Conservation (phyloP, 2,329 filamentous ascomycete genomes). For the Ophiostoma novo-ulmi region DNA sequence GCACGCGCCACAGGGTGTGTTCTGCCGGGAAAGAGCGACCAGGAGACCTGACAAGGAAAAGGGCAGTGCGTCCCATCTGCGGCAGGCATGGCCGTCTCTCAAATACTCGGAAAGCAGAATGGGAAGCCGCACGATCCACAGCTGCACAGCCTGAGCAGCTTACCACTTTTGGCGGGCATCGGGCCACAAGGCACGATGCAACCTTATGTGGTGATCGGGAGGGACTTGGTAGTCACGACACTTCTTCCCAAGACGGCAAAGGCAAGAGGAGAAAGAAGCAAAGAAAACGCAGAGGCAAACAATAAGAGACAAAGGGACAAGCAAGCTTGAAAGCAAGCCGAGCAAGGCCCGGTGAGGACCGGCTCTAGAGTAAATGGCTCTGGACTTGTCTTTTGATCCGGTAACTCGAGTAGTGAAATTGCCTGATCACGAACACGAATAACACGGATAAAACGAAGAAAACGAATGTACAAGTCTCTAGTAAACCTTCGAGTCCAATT, state of each 20-base stretch:
- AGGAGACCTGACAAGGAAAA: background rate
- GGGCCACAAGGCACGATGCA: slow-evolving; percentile 23
- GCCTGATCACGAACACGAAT: slow-evolving; percentile 6
- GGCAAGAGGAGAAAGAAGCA: slow-evolving; percentile 4
- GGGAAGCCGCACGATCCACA: background rate
- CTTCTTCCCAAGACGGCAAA: slow-evolving; percentile 1
- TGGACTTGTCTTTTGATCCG: background rate
- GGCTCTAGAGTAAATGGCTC: background rate
- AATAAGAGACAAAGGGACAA: background rate
- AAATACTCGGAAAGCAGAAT: background rate
- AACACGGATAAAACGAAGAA: background rate
- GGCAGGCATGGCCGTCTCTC: background rate
- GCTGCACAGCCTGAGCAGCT: background rate
- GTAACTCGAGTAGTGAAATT: background rate
- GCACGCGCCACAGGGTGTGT: slow-evolving; percentile 19
- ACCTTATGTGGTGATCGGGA: slow-evolving; percentile 7
- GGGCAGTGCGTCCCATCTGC: background rate
- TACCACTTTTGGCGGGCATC: slow-evolving; percentile 17
- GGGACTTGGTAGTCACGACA: background rate
- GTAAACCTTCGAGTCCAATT: background rate
- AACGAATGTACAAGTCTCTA: background rate
- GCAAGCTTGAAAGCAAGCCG: background rate
- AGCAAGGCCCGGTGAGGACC: background rate
- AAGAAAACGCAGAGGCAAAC: background rate
- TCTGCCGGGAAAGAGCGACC: background rate